Evolutionary conservation across 805 yeast genomes (phyloP), one percentile per base, ranked within the genome.

Genomic region (Saccharomycopsis fibuligera): DNA sequence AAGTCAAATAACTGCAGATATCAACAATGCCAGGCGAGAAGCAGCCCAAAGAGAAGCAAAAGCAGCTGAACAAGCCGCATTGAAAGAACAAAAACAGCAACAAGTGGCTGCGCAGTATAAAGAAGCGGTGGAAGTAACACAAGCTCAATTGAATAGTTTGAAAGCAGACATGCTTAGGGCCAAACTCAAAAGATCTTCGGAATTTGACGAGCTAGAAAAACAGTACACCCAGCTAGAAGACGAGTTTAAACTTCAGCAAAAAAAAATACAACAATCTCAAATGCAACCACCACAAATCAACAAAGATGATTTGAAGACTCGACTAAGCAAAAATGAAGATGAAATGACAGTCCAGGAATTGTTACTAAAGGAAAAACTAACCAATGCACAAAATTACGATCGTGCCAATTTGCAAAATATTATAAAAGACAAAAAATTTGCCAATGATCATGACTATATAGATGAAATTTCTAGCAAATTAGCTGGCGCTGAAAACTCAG

Each of bases 371-470:
- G 75, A 69, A 48, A 65, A 60, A 27, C 27, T 55, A 37, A 51
- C 60, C 1, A 35, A 55, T 21, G 35, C 35, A 1, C 43, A 52
- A 2, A 31, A 44, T 10, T 47, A 59, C 17, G 62, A 55, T 23
- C 53, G 50, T 37, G 54, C 66, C 2, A 57, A 65, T 2, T 64
- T 69, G 2, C 61, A 62, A 21, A 57, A 61, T 29, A 71, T 75
- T 27, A 60, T 66, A 4, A 60, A 61, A 24, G 73, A 72, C 47
- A 62, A 60, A 31, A 61, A 57, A 16, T 74, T 60, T 54, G 59
- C 61, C 16, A 58, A 62, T n/a, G 74, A 71, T 44, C 48, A 68
- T 38, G 78, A 74, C 36, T 65, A 67, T 37, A 68, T 70, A 44
- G 74, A 70, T 45, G 76, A 72, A 5, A 63, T 65, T 37, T 68